Percentiles rank a stretch among this genome's conserved stretches.
Conservation (phyloP, 306 rosid genomes). For the Cicer yamashitae region DNA sequence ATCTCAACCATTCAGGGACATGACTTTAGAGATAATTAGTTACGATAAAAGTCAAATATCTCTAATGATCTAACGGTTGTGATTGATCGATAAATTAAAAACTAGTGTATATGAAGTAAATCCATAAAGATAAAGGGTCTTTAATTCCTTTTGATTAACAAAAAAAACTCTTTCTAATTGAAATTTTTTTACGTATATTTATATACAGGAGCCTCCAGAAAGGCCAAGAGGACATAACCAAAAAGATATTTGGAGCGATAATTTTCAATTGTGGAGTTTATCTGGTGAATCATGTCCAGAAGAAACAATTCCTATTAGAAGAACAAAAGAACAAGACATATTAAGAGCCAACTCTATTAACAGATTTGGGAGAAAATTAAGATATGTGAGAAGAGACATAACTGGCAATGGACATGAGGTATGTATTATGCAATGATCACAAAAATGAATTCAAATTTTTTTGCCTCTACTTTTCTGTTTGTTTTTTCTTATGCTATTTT, state of each 20-base stretch:
- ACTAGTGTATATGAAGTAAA: too few species aligned
- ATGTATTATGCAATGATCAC: constrained; percentile 24
- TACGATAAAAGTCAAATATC: too few species aligned
- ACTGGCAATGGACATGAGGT: constrained; percentile 91
- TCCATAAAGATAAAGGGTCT: too few species aligned
- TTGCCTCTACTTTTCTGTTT: too few species aligned
- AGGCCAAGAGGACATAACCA: constrained; percentile 58
- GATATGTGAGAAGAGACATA: constrained; percentile 71
- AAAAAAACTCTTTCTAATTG: too few species aligned
- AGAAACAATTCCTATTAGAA: constrained; percentile 83
- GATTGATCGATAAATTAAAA: too few species aligned
- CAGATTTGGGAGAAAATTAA: constrained; percentile 80
- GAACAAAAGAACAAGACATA: constrained; percentile 75
- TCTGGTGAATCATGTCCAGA: constrained; percentile 77
- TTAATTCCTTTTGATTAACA: too few species aligned
- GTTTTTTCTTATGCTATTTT: not conserved
- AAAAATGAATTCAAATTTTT: too few species aligned
- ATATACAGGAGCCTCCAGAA: constrained; percentile 71
- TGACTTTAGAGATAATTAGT: too few species aligned
- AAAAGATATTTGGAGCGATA: constrained; percentile 42
- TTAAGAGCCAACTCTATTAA: constrained; percentile 70
- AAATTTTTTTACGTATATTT: not conserved
- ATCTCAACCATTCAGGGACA: too few species aligned
- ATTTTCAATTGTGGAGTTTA: constrained; percentile 72
- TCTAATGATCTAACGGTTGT: too few species aligned